Base-by-base conservation (phyloP, 164 flowering plant species). In the Vitis labrusca region DNA sequence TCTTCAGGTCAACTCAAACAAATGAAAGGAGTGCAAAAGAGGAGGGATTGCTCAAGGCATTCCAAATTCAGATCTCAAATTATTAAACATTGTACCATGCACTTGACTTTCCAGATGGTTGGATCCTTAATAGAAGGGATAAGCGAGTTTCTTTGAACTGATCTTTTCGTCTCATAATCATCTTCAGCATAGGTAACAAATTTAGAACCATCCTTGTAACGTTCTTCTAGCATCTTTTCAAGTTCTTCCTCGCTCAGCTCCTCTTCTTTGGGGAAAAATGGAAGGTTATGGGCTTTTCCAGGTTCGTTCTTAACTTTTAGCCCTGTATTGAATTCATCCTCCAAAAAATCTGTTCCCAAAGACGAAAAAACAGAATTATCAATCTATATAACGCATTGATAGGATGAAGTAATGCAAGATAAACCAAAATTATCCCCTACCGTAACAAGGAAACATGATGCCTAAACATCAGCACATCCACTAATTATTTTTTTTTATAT, bases 71-170 rank as follows among this genome's bases (percentile, higher is more conserved):
- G 10, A 14, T 53, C 14, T 60, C 1, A 16, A 57, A 4, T 32
- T 2, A 27, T 29, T 30, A 63, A 61, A 71, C 12, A 65, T 12
- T 55, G 68, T 86, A 91, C 97, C 91, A 61, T 70, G 85, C 97
- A 92, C 76, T 92, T 92, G 59, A 93, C 84, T 82, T 81, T 93
- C 97, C 93, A 93, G 32, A 88, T 68, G 15, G 69, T 73, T 29
- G 97, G 90, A 71, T 86, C 94, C 73, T 78, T 78, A 11, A 58
- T 61, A 63, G 82, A 75, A 48, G 80, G 79, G 69, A 77, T 58
- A 19, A 49, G 9, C 53, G 63, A 50, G 75, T 70, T 67, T 66
- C 54, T 61, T 2, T 76, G 85, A 71, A 71, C 73, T 27, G 68
- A 55, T 54, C 52, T 72, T 77, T 78, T 80, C 44, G 71, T 60